Evolutionary conservation across 2,329 filamentous ascomycete species (phyloP).

Genomic region (Triangularia setosa): DNA sequence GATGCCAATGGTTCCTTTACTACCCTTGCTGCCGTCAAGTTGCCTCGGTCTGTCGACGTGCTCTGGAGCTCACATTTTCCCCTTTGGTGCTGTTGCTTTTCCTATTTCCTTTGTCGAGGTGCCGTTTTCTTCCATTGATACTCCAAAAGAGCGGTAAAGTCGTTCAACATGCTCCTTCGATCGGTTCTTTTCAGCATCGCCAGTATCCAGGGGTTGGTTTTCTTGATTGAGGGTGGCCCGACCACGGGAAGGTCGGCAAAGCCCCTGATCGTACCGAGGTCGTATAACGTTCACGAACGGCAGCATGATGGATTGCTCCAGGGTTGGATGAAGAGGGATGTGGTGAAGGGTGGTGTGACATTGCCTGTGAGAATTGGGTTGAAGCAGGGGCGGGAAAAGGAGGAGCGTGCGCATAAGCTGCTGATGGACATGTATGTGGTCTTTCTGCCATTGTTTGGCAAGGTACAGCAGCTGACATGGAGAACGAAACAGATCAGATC

Average conservation of each 20-base stretch:
- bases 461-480: background rate
- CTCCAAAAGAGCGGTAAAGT: background rate
- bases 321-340: slow-evolving; percentile 19
- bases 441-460: background rate
- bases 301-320: slow-evolving; percentile 11
- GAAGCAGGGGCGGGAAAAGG: slow-evolving; percentile 27
- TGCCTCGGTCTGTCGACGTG: background rate
- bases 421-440: slow-evolving; percentile 32
- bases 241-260: background rate
- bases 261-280: slow-evolving; percentile 2
- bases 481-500: slow-evolving; percentile 31
- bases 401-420: slow-evolving; percentile 30
- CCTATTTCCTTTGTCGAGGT: background rate
- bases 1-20: background rate
- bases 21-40: background rate
- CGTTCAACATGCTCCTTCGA: background rate
- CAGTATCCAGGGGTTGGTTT: background rate
- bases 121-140: background rate
- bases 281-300: slow-evolving; percentile 17
- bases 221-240: background rate
- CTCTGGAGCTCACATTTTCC: background rate
- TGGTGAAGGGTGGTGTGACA: slow-evolving; percentile 5
- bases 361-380: slow-evolving; percentile 35
- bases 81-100: background rate
- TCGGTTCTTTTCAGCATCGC: background rate